These are phyloP conservation scores for Geotrichum cucujoidarum DNA, from an alignment of 1,139 yeast species.

Conservation along the genomic window DNA sequence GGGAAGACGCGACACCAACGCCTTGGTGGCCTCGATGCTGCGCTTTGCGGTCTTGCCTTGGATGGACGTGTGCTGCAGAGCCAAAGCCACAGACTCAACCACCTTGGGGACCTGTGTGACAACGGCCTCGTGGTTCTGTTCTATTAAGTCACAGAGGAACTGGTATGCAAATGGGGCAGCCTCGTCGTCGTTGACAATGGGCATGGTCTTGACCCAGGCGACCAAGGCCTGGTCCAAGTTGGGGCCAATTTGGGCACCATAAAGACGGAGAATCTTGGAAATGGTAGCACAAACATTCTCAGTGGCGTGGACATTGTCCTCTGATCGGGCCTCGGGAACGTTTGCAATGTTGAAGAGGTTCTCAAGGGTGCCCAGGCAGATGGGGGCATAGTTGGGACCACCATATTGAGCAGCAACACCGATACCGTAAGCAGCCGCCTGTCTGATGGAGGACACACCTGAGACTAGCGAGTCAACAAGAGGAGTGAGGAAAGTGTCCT, in stretches of 20 bases:
- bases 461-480: conserved; percentile 59
- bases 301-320: conserved; percentile 79
- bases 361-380: conserved; percentile 64
- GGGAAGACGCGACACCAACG: conserved; percentile 42
- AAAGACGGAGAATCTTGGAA: conserved; percentile 56
- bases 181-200: conserved; percentile 77
- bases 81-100: conserved; percentile 71
- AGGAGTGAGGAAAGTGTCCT: conserved; percentile 58
- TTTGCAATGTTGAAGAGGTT: conserved; percentile 69
- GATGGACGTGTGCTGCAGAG: conserved; percentile 63
- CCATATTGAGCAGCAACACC: conserved; percentile 85
- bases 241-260: conserved; percentile 45
- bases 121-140: conserved; percentile 61
- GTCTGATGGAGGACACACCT: conserved; percentile 68
- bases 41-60: conserved; percentile 66
- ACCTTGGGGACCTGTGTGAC: conserved; percentile 55
- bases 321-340: conserved; percentile 81
- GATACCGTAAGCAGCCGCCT: conserved; percentile 78
- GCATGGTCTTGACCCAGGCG: conserved; percentile 79
- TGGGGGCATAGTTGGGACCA: conserved; percentile 57
- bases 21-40: conserved; percentile 52
- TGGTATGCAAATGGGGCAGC: conserved; percentile 86
- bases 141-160: conserved; percentile 70
- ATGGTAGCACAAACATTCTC: conserved; percentile 81
- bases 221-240: conserved; percentile 58